Conservation (phyloP, 1,284 basidiomycete genomes). For the Pseudozyma pruni region DNA sequence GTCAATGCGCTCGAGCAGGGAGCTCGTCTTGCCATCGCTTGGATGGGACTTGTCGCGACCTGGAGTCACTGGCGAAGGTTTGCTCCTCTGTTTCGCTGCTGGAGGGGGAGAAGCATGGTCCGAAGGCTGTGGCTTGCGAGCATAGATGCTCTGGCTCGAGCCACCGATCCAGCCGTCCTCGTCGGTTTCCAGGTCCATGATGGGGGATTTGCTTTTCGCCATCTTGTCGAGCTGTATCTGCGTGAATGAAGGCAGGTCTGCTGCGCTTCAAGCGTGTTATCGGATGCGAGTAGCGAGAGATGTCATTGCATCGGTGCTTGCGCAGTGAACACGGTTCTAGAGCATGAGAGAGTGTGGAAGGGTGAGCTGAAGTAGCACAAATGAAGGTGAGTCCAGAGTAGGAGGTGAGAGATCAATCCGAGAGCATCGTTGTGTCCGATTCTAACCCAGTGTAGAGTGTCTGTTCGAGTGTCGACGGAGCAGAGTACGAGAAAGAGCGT, state of each 20-base stretch:
- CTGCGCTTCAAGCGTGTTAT: constrained; percentile 1
- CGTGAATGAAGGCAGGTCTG: constrained; percentile 1
- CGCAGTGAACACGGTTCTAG: not conserved
- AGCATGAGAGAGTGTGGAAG: constrained; percentile 6
- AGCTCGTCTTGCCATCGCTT: constrained; percentile 5
- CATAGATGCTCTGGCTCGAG: constrained; percentile 53
- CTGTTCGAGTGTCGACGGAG: too few relatives aligned
- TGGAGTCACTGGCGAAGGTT: constrained; percentile 24
- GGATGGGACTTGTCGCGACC: constrained; percentile 4
- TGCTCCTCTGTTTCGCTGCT: constrained; percentile 8
- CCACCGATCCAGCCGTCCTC: constrained; percentile 51
- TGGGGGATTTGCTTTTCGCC: constrained; percentile 20
- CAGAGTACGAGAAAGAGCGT: not conserved
- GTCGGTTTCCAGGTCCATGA: constrained; percentile 40
- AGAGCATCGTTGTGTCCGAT: too few relatives aligned
- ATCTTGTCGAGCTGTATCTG: not conserved
- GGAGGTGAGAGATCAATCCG: not conserved
- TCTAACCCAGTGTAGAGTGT: too few relatives aligned
- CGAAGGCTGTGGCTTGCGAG: constrained; percentile 16
- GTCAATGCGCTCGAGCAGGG: constrained; percentile 43
- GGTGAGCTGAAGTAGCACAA: not conserved
- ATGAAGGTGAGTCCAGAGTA: not conserved
- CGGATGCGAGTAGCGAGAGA: constrained; percentile 27
- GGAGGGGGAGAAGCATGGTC: constrained; percentile 29
- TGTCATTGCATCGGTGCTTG: constrained; percentile 20